Percentiles rank a stretch among this genome's conserved stretches.
Conservation (phyloP, 1,284 basidiomycete species). For the Chondrostereum purpureum region DNA sequence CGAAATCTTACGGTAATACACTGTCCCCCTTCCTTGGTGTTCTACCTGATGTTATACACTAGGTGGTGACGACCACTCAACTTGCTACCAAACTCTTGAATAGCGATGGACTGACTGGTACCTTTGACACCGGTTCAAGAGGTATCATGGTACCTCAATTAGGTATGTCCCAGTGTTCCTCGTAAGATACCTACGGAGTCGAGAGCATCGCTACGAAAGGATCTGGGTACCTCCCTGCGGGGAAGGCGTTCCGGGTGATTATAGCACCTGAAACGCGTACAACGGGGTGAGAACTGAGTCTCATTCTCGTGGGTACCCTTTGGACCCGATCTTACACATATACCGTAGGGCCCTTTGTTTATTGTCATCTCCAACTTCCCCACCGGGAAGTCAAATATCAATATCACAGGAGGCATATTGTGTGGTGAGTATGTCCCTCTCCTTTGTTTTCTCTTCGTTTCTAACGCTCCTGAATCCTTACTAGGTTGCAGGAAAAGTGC, state of each 20-base stretch:
- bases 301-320: too few relatives aligned
- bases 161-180: conserved; percentile 8
- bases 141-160: conserved; percentile 13
- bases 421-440: too few relatives aligned
- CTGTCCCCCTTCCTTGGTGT: conserved; percentile 1
- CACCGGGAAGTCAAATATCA: too few relatives aligned
- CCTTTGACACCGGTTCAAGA: conserved; percentile 15
- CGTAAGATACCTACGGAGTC: too few relatives aligned
- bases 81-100: conserved; percentile 61
- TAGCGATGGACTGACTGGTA: conserved; percentile 53
- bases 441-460: too few relatives aligned
- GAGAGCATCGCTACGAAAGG: too few relatives aligned
- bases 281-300: conserved; percentile 32
- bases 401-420: too few relatives aligned
- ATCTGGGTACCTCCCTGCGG: conserved; percentile 28
- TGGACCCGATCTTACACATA: too few relatives aligned
- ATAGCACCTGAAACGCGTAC: conserved; percentile 25
- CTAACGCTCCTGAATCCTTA: too few relatives aligned
- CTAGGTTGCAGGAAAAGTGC: too few relatives aligned
- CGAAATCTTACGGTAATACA: conserved; percentile 44
- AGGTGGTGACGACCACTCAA: conserved; percentile 65
- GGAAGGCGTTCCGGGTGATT: conserved; percentile 28
- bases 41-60: conserved; percentile 2
- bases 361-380: too few relatives aligned
- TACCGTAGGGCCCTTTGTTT: too few relatives aligned